A percentile compares a stretch with the other conserved stretches of the same genome.
Evolutionary conservation across 139 green algal species (phyloP).

Genomic region (Chlamydomonas sphaeroides): DNA sequence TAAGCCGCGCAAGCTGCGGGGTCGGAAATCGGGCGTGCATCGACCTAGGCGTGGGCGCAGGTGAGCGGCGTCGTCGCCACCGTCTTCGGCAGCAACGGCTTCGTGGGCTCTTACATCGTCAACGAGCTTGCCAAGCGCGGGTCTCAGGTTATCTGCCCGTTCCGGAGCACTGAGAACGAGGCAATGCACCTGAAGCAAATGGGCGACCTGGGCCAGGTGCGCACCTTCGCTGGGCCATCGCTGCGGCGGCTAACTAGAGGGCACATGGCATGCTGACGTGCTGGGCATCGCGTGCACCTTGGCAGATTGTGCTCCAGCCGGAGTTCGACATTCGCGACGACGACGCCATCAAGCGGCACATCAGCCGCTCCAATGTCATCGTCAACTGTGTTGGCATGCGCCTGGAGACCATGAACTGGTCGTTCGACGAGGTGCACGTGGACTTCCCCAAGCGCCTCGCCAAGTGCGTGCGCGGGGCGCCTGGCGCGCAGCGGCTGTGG

Average conservation of each 20-base stretch:
- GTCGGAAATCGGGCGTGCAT: not conserved
- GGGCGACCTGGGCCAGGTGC: slow-evolving; percentile 93
- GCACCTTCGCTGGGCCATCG: no score
- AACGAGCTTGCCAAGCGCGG: slow-evolving; percentile 84
- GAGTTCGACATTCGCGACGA: slow-evolving; percentile 83
- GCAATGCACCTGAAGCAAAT: slow-evolving; percentile 92
- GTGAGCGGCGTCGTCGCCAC: slow-evolving; percentile 88
- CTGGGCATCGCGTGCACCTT: no score
- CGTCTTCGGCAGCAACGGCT: slow-evolving; percentile 95
- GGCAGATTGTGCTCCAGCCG: slow-evolving; percentile 70
- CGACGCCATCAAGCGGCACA: slow-evolving; percentile 72
- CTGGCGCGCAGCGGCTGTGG: not conserved
- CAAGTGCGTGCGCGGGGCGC: slow-evolving; percentile 14
- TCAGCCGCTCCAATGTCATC: slow-evolving; percentile 82
- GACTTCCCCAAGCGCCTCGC: slow-evolving; percentile 44
- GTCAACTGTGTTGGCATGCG: slow-evolving; percentile 93
- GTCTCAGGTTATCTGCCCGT: slow-evolving; percentile 87
- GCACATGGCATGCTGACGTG: no score
- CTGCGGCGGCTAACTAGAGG: no score
- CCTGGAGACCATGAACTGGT: slow-evolving; percentile 94
- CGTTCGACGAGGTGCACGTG: slow-evolving; percentile 82
- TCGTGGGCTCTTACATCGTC: slow-evolving; percentile 94
- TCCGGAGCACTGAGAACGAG: slow-evolving; percentile 86
- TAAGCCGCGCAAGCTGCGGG: slow-evolving; percentile 36
- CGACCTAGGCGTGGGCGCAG: slow-evolving; percentile 36